A percentile compares a stretch with the other conserved stretches of the same genome.
Conservation (phyloP, 2,329 filamentous ascomycete genomes). For the Pseudogymnoascus verrucosus region DNA sequence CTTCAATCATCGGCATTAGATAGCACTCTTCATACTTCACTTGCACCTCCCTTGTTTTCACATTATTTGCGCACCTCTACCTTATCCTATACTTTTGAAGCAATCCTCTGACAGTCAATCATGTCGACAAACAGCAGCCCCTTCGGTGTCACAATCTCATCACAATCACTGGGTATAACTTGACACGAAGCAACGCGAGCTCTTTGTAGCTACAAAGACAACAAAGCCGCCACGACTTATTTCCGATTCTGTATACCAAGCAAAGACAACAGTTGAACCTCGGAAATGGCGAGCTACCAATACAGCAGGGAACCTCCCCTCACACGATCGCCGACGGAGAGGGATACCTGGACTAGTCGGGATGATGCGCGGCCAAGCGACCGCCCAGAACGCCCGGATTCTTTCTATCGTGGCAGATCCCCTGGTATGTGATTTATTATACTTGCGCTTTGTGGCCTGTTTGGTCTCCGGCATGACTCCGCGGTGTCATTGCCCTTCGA, state of each 20-base stretch:
- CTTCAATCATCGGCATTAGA: conserved; percentile 4
- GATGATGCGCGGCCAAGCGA: conserved; percentile 21
- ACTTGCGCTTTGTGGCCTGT: background rate
- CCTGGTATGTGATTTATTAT: conserved; percentile 49
- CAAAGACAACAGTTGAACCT: background rate
- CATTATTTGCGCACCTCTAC: conserved; percentile 5
- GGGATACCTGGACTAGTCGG: conserved; percentile 27
- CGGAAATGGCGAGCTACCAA: conserved; percentile 8
- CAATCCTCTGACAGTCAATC: conserved; percentile 30
- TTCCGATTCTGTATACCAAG: conserved; percentile 1
- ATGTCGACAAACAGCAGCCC: conserved; percentile 31
- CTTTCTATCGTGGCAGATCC: conserved; percentile 59
- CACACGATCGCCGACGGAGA: conserved; percentile 27
- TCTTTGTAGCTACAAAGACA: conserved; percentile 6
- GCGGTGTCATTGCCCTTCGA: background rate
- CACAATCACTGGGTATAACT: conserved; percentile 26
- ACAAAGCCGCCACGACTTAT: conserved; percentile 2
- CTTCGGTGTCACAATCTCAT: conserved; percentile 18
- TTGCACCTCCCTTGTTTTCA: conserved; percentile 8
- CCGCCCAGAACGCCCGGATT: conserved; percentile 43
- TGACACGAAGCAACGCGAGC: conserved; percentile 21
- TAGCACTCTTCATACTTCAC: conserved; percentile 9
- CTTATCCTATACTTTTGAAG: conserved; percentile 22
- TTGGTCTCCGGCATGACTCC: background rate
- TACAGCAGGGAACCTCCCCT: conserved; percentile 23